Evolutionary conservation across 768 basidiomycete species (phyloP), one percentile per base, ranked within the genome.

Genomic region (Dentipellis fragilis): DNA sequence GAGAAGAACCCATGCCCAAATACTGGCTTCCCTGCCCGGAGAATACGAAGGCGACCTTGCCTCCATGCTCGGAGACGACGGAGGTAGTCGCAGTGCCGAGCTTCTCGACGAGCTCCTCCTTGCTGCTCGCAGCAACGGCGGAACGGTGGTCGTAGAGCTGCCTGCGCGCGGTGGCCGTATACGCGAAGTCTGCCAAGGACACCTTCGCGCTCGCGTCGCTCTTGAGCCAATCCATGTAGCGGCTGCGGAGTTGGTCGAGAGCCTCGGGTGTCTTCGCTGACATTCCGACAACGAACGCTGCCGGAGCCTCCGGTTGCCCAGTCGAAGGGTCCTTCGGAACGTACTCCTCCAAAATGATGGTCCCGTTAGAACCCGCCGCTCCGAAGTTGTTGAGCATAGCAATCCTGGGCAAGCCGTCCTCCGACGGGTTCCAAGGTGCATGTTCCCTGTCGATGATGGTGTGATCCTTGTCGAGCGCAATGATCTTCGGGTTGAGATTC

Each of bases 351-450:
- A 88, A 60, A 7, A 88, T 49, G 11, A 87, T 61, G 0, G 83
- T 78, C 2, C 77, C 74, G 57, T 88, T 88, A 8, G 85, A 86
- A 0, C 87, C 87, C 21, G 85, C 75, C 0, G 86, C 86, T 17
- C 87, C 87, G 60, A 86, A 89, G 60, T 87, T 89, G 61, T 86
- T 87, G 54, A 89, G 69, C 22, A 88, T 59, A 1, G 83, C 84
- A 7, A 80, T 57, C 7, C 84, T 74, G 11, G 73, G 68, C 34
- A 59, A 56, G 5, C 72, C 69, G 8, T 58, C 60, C 3, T 64
- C 63, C 9, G 66, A 62, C n/a, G 68, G 62, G 9, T 52, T 22
- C 85, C 86, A 88, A 2, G 68, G 60, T 1, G 62, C 56, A 0
- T 70, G 59, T 12, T 57, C 52, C 0, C 68, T 75, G 58, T 76